phyloP scores from a whole-genome alignment of 345 rosid genomes.

The Citrus reticulata region DNA sequence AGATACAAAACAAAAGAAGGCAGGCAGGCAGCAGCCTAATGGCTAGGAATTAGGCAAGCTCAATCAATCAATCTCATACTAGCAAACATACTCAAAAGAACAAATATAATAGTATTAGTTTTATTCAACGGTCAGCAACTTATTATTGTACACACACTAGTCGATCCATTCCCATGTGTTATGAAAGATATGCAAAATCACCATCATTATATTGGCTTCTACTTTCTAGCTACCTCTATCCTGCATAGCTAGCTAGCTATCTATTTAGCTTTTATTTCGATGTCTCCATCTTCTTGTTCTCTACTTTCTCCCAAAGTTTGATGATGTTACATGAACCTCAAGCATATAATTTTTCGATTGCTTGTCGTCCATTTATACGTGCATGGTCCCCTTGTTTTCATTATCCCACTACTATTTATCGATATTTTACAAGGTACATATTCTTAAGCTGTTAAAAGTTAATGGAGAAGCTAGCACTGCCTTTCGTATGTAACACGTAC shows the following conservation, averaged over 20 bases:
- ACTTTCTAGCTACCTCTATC: not conserved
- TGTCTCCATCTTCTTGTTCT: conserved; percentile 32
- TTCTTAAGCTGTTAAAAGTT: not conserved
- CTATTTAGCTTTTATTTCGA: not conserved
- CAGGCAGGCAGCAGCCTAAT: not conserved
- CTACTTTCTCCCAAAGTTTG: conserved; percentile 11
- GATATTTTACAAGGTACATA: not conserved
- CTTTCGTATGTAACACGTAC: not conserved
- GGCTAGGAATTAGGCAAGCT: not conserved
- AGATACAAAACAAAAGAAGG: no score
- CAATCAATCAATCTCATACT: not conserved
- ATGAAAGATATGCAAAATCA: not conserved
- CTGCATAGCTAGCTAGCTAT: not conserved
- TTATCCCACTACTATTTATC: no score
- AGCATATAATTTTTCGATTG: conserved; percentile 1
- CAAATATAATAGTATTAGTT: not conserved
- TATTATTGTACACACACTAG: not conserved
- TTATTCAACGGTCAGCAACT: not conserved
- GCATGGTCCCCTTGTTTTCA: not conserved
- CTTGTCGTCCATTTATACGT: conserved; percentile 1
- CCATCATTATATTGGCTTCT: not conserved
- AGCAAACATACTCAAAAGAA: not conserved
- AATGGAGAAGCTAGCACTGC: not conserved
- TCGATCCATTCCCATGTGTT: not conserved
- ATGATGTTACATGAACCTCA: conserved; percentile 1